phyloP scores from a whole-genome alignment of 2,329 filamentous ascomycete species.

The Trichoderma gracile region DNA sequence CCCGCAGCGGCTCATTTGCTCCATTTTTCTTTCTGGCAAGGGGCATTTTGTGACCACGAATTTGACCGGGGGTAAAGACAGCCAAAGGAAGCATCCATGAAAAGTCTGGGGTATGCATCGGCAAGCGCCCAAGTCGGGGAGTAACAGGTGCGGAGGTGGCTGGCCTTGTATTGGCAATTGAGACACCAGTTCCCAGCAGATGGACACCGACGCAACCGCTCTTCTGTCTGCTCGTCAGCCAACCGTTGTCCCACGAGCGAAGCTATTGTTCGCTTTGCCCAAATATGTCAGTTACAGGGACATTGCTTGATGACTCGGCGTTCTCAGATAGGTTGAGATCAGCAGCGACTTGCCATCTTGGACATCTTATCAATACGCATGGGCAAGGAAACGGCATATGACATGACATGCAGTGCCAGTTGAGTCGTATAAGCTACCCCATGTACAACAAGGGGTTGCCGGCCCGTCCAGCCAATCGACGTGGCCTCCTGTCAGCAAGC shows the following conservation, averaged over 20 bases:
- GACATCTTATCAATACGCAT: background rate
- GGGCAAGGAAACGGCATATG: constrained; percentile 5
- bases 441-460: background rate
- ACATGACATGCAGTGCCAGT: constrained; percentile 2
- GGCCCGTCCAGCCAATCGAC: background rate
- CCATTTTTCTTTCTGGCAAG: background rate
- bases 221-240: background rate
- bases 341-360: background rate
- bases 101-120: constrained; percentile 25
- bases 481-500: background rate
- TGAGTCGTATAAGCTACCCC: background rate
- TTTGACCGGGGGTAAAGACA: background rate
- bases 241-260: background rate
- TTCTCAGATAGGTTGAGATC: background rate
- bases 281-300: constrained; percentile 6
- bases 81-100: background rate
- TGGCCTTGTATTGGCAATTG: background rate
- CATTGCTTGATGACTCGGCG: background rate
- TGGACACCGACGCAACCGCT: no score
- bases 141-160: constrained; percentile 1
- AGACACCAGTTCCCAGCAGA: no score
- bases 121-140: background rate
- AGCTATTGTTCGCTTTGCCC: no score
- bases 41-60: background rate
- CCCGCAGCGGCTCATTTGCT: background rate